Conservation (phyloP, 139 green algal genomes). For the Desmodesmus armatus region DNA sequence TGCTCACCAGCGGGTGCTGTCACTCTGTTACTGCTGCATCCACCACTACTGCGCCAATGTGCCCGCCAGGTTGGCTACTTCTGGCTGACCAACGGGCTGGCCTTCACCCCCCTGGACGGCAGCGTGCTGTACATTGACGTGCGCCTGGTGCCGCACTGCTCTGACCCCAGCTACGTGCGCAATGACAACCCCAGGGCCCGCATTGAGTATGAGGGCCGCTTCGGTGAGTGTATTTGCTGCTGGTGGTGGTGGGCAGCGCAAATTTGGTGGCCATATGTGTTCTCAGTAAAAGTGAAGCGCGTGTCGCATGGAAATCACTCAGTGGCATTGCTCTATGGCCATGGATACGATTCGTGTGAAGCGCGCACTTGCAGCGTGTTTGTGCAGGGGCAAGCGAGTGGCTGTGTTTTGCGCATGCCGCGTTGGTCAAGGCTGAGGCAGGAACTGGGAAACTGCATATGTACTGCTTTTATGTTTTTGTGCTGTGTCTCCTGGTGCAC, state of each 20-base stretch:
- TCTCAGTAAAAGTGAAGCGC: neutral
- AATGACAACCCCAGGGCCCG: neutral
- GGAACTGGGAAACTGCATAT: neutral
- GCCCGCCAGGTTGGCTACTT: conserved; percentile 43
- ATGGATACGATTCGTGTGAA: too few relatives aligned
- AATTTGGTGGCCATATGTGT: neutral
- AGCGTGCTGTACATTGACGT: conserved; percentile 43
- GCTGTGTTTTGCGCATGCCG: too few relatives aligned
- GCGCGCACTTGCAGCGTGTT: too few relatives aligned
- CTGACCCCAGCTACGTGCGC: neutral
- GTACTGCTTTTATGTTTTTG: neutral
- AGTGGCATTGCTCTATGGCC: too few relatives aligned
- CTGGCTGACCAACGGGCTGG: conserved; percentile 29
- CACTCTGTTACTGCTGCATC: too few relatives aligned
- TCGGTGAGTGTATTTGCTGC: neutral
- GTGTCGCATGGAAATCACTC: too few relatives aligned
- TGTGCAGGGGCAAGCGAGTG: too few relatives aligned
- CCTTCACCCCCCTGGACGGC: conserved; percentile 9
- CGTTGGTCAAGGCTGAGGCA: too few relatives aligned
- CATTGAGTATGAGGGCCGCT: neutral
- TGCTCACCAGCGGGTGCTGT: too few relatives aligned
- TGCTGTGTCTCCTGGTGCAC: neutral
- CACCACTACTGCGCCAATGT: too few relatives aligned
- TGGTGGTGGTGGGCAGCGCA: neutral
- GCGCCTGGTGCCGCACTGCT: conserved; percentile 31